Evolutionary conservation across 192 early-diverging fungal genomes (phyloP).

Genomic region (Linnemannia exigua): DNA sequence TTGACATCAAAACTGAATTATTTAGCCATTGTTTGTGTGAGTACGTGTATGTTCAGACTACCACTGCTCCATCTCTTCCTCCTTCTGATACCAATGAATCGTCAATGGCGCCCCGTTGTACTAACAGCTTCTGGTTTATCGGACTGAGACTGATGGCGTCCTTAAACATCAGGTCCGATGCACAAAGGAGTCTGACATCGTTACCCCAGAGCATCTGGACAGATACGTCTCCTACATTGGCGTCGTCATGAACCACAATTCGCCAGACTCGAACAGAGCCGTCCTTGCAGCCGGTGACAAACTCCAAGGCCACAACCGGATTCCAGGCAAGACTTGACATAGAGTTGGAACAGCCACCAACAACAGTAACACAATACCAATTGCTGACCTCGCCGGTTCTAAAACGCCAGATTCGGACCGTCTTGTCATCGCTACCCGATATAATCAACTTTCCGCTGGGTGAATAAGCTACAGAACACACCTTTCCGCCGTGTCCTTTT

Average conservation of each 20-base stretch:
- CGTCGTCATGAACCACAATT: neutral
- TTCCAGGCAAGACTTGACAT: neutral
- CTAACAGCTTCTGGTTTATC: neutral
- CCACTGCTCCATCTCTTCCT: neutral
- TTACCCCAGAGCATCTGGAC: neutral
- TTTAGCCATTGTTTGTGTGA: neutral
- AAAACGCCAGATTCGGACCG: neutral
- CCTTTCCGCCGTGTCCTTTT: neutral
- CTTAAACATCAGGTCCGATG: neutral
- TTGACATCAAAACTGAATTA: neutral
- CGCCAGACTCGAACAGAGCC: neutral
- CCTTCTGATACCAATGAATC: neutral
- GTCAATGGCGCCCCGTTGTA: neutral
- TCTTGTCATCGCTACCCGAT: neutral
- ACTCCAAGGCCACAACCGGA: neutral
- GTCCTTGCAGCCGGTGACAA: neutral
- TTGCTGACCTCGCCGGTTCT: neutral
- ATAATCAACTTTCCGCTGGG: neutral
- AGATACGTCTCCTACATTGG: neutral
- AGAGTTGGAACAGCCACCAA: too few relatives aligned
- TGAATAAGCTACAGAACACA: neutral
- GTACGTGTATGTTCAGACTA: too few relatives aligned
- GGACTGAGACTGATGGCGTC: neutral
- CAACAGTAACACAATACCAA: neutral
- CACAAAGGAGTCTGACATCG: neutral